Base-by-base conservation (phyloP, 202 grass and related monocot species). In the Panicum hallii region DNA sequence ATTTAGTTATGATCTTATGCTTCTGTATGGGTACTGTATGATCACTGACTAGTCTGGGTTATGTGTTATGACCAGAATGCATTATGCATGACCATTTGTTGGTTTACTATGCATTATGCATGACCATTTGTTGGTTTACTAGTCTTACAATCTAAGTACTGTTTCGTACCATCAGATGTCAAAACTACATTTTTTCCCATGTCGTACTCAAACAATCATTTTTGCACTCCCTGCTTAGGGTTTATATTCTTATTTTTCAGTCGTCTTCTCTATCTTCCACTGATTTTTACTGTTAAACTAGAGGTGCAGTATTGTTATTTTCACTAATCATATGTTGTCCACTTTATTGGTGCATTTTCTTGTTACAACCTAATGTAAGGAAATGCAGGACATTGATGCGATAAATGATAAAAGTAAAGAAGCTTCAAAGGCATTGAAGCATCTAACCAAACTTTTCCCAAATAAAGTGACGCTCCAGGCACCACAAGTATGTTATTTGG, bases 361-460 rank as follows among this genome's bases (percentile, higher is more conserved):
- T 87, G 11, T 79, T 55, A 45, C 62, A 82, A 78, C 56, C 40
- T 87, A 69, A 87, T 45, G 56, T 42, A 63, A 80, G 80, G 19
- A 52, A 84, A 64, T 89, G 69, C 91, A 99, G 97, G 97, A 99
- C 82, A 83, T 99, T 15, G 76, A 79, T 65, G 78, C 79, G 12
- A 45, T 56, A 75, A 81, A 84, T 82, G 88, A 85, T 73, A 94
- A 86, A 88, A 91, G 79, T 52, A 99, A 99, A 89, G 97, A 94
- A 58, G 78, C 87, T 72, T 86, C 86, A 55, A 99, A 99, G 82
- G 79, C 79, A 41, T 89, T 85, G 83, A 94, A 86, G 74, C 93
- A 96, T 91, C 87, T 99, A 22, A 87, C 79, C 28, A 99, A 95
- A 68, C 87, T 99, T 85, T 99, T 99, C 73, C 96, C 96, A 23